Evolutionary conservation across 768 basidiomycete genomes (phyloP), one percentile per base, ranked within the genome.

Genomic region (Lentinula raphanica): DNA sequence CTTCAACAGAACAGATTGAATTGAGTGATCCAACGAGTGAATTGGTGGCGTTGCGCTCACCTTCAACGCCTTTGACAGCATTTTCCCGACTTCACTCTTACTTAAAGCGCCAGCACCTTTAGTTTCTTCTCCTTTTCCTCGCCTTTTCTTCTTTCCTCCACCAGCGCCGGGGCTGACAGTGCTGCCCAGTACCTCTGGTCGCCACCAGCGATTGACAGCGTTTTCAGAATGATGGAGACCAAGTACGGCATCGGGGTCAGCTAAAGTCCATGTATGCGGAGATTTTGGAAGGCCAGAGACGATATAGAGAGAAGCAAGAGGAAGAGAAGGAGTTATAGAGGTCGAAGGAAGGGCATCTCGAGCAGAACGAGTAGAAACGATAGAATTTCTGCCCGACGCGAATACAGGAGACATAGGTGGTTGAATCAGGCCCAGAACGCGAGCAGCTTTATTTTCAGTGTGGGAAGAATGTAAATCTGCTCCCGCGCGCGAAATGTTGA

Each of bases 31-130:
- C 29, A 28, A 11, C 3, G 15, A 53, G 58, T 56, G 48, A 56
- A 54, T 40, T 45, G 19, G 59, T 29, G 11, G 40, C 36, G 65
- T 27, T 5, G 38, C 35, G 65, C 71, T 58, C 59, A 90, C 91
- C 82, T 96, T 95, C 68, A 94, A 83, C 5, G 90, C 88, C 71
- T 94, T 94, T 60, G 89, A 90, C 40, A 94, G 78, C 85, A 95
- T 92, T 76, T 92, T 92, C 9, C 87, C 88, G 53, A 92, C 88
- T 62, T 95, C 94, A 60, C 88, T 86, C 71, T 90, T 94, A 68
- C 80, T 84, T 49, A 95, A 82, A 15, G 88, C 88, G 50, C 88
- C 90, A 7, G 88, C 86, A 27, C 88, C 88, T 69, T 89, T 91
- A 72, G 83, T 72, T 32, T 85, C 61, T 63, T 87, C 84, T 62